A percentile compares a stretch with the other conserved stretches of the same genome.
Conservation (phyloP, 2,329 filamentous ascomycete species). For the Trichophyton mentagrophytes region DNA sequence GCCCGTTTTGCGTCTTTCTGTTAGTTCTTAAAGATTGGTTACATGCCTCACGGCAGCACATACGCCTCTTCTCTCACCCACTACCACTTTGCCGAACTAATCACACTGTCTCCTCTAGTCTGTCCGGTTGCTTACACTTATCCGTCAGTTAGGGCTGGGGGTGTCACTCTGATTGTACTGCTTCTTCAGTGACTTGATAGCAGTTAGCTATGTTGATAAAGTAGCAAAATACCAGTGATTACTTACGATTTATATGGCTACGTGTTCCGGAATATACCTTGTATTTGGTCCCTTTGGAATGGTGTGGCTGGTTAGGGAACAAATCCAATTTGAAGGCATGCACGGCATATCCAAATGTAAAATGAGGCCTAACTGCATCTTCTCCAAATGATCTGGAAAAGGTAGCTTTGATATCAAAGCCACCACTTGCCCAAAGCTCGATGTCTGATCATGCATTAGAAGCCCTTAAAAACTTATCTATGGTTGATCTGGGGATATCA, state of each 20-base stretch:
- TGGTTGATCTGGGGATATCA: no score
- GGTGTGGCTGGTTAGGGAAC: not conserved
- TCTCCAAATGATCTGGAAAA: no score
- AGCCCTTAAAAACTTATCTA: no score
- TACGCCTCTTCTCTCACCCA: not conserved
- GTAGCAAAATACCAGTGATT: not conserved
- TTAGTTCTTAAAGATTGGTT: slow-evolving; percentile 15
- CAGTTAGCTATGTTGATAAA: not conserved
- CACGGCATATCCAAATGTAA: not conserved
- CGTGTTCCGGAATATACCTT: no score
- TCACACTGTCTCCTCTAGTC: not conserved
- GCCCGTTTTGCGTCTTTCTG: slow-evolving; percentile 1
- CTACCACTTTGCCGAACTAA: not conserved
- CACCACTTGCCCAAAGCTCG: no score
- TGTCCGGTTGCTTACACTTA: not conserved
- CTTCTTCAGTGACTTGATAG: not conserved
- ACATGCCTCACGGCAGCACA: slow-evolving; percentile 18
- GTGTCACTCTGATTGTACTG: not conserved
- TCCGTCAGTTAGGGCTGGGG: not conserved
- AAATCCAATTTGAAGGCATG: not conserved
- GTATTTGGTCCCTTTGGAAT: not conserved
- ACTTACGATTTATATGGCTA: not conserved
- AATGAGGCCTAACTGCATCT: no score
- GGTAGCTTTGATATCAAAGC: no score
- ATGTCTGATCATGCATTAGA: no score